Base-by-base conservation (phyloP, 768 basidiomycete genomes). In the Boletus coccyginus region DNA sequence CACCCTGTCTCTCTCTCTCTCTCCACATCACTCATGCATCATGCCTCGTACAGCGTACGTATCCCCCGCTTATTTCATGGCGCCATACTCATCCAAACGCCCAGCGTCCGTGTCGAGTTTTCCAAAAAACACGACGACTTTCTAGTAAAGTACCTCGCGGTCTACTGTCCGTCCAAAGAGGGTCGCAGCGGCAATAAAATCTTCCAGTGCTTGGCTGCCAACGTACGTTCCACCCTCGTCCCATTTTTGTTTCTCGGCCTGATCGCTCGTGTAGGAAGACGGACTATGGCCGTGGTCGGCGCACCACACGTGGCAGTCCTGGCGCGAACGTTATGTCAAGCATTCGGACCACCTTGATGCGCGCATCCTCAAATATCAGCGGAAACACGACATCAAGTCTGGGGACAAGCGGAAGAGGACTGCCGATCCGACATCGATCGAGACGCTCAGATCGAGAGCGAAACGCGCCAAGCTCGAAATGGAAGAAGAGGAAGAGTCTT, bases 241-340 rank as follows among this genome's bases (percentile, higher is more conserved):
- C n/a, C 24, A 21, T 27, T 27, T 7, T n/a, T 19, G 42, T 16
- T 21, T 21, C 17, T n/a, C 9, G 21, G 19, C 27, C 40, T 55
- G 46, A 41, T 48, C 24, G 24, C 33, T 32, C 19, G 14, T 49
- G n/a, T 56, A 84, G 82, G 66, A 57, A 24, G 55, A 72, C 0
- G 60, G 63, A 0, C 69, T 65, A 56, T 86, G 84, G 82, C 68
- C 74, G 12, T 87, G 84, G 82, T 68, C 77, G n/a, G 57, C 47
- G 17, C 69, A 66, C 7, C 87, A 86, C 65, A 4, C 83, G 3
- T 82, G 76, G 81, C 74, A 75, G n/a, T 84, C 84, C 5, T 88
- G 87, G 87, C 78, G 83, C 24, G 78, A 82, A 45, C 75, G 79
- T n/a, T 88, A 87, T 60, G 72, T 65, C 57, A 81, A 74, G 58